Conservation (phyloP, 129 eudicot species). For the Saussurea involucrata region DNA sequence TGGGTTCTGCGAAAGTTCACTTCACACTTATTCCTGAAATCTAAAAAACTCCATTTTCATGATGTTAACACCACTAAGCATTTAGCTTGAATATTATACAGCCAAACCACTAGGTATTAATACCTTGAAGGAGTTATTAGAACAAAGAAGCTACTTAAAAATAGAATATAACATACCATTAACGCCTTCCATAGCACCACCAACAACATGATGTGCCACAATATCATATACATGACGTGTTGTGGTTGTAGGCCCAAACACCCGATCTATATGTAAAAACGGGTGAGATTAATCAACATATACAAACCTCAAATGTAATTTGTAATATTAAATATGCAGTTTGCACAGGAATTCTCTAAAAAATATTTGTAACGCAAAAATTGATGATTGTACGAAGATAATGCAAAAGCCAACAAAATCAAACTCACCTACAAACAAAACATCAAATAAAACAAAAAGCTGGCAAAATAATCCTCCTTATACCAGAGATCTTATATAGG, state of each 20-base stretch:
- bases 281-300: constrained; percentile 3
- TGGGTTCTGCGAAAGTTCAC: neutral
- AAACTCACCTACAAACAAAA: neutral
- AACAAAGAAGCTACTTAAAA: neutral
- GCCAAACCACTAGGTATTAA: neutral
- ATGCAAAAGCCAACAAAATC: constrained; percentile 11
- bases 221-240: constrained; percentile 96
- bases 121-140: constrained; percentile 12
- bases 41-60: constrained; percentile 17
- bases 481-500: neutral
- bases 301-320: neutral
- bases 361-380: constrained; percentile 7
- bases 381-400: constrained; percentile 4
- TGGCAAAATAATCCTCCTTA: neutral
- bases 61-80: constrained; percentile 1
- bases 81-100: neutral
- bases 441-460: constrained; percentile 4
- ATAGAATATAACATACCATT: constrained; percentile 49
- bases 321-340: neutral
- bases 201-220: constrained; percentile 92
- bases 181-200: constrained; percentile 96
- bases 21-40: neutral
- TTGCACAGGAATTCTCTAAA: neutral
- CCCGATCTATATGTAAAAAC: constrained; percentile 59
- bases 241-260: constrained; percentile 98